A percentile compares a stretch with the other conserved stretches of the same genome.
phyloP scores from a whole-genome alignment of 345 rosid genomes.

The Firmiana major region DNA sequence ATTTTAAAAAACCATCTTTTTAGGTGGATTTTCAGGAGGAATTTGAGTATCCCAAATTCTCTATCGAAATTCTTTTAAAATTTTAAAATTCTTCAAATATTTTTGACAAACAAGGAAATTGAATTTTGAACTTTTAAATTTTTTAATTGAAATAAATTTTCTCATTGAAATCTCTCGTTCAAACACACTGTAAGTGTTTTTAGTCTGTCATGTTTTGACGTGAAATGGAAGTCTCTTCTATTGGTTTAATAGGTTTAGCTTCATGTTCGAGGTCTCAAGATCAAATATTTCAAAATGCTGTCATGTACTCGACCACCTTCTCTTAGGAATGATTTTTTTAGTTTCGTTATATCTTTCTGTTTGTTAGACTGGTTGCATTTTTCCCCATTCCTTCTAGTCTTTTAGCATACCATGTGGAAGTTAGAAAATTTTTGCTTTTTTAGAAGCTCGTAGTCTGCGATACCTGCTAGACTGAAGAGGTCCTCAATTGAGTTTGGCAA shows the following conservation, averaged over 20 bases:
- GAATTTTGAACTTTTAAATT: too few species aligned
- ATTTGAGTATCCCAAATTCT: too few species aligned
- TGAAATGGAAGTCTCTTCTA: neutral
- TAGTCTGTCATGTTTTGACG: neutral
- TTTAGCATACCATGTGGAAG: neutral
- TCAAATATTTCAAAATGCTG: neutral
- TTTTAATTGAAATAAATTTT: too few species aligned
- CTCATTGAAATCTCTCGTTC: too few species aligned
- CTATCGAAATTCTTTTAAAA: too few species aligned
- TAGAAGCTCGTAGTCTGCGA: neutral
- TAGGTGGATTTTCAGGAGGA: too few species aligned
- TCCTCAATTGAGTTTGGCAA: slow-evolving; percentile 66
- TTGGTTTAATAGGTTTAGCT: neutral
- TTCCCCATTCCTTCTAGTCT: neutral
- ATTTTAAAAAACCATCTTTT: too few species aligned
- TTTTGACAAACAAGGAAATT: too few species aligned
- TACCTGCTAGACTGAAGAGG: slow-evolving; percentile 79
- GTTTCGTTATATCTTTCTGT: neutral
- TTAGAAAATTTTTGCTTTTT: neutral
- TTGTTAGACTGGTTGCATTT: neutral
- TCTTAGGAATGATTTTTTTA: neutral
- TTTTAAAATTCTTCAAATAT: too few species aligned
- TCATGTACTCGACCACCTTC: neutral
- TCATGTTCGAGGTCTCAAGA: neutral
- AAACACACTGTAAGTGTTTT: neutral